A percentile compares a stretch with the other conserved stretches of the same genome.
Conservation (phyloP, 83 land plant species). For the Picea abies region DNA sequence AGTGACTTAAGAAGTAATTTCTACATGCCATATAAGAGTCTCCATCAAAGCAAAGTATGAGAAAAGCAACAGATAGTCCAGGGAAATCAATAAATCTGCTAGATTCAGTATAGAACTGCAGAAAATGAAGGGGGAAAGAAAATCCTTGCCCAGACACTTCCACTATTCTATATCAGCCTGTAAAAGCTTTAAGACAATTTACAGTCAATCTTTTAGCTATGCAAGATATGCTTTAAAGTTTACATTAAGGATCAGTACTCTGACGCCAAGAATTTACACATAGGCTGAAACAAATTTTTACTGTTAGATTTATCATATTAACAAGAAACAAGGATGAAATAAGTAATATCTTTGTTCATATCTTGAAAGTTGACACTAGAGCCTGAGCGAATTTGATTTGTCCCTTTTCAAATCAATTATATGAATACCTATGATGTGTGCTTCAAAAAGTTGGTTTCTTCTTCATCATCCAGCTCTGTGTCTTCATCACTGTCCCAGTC, state of each 20-base stretch:
- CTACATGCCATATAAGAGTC: neutral
- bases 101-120: neutral
- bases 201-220: neutral
- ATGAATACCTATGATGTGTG: neutral
- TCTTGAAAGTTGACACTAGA: neutral
- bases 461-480: neutral
- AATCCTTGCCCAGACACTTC: neutral
- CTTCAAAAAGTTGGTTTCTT: neutral
- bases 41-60: neutral
- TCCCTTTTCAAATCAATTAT: neutral
- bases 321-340: neutral
- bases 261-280: neutral
- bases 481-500: slow-evolving; percentile 14
- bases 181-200: neutral
- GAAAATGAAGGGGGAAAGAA: neutral
- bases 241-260: neutral
- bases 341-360: neutral
- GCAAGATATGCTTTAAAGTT: too few relatives aligned
- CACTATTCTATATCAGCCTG: neutral
- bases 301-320: neutral
- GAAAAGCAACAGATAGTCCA: neutral
- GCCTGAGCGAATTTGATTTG: neutral
- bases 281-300: neutral
- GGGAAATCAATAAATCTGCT: neutral
- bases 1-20: neutral